Evolutionary conservation across 176 grass and related monocot species (phyloP).

Genomic region (Paspalum vaginatum): DNA sequence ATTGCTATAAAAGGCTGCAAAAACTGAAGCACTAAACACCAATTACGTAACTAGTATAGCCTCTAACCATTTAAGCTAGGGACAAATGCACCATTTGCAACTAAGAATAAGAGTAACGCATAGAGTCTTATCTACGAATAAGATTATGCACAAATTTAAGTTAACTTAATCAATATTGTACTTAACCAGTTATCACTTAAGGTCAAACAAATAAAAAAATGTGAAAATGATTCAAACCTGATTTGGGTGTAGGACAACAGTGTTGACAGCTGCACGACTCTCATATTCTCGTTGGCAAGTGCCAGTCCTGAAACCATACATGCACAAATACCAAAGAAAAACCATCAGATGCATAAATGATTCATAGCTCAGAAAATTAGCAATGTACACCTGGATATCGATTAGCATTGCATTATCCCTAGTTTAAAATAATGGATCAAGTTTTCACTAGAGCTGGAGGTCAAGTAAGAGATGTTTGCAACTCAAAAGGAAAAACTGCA

Average conservation of each 20-base stretch:
- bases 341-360: constrained; percentile 16
- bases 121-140: constrained; percentile 1
- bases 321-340: constrained; percentile 22
- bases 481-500: constrained; percentile 9
- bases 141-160: constrained; percentile 24
- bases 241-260: constrained; percentile 94
- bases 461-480: background rate
- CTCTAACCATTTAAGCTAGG: no score
- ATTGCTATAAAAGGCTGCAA: no score
- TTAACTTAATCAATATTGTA: background rate
- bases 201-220: background rate
- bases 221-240: constrained; percentile 54
- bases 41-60: no score
- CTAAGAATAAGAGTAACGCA: background rate
- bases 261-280: constrained; percentile 94
- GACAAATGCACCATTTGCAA: no score
- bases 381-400: constrained; percentile 13
- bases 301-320: constrained; percentile 63
- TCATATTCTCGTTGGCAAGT: constrained; percentile 97
- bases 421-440: background rate
- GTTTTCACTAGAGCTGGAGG: background rate
- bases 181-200: constrained; percentile 13
- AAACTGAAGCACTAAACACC: no score
- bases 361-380: constrained; percentile 2
- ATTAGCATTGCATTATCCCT: background rate